Base-by-base conservation (phyloP, 805 yeast genomes). In the Saccharomycopsis synnaedendra region DNA sequence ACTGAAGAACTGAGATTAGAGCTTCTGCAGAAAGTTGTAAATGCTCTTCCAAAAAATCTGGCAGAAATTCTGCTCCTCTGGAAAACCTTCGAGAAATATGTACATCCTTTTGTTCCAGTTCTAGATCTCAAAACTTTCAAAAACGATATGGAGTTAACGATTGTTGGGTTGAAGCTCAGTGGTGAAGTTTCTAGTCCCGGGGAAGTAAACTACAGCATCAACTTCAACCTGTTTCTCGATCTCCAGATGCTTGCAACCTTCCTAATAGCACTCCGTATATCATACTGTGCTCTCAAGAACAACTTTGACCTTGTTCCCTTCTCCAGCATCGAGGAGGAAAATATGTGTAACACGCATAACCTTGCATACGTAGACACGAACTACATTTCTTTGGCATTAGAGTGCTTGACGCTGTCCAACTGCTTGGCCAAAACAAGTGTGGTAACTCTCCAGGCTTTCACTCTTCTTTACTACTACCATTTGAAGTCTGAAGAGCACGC, bases 71-170 rank as follows among this genome's bases (percentile, higher is more conserved):
- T 28, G 11, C 43, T 36, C 29, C 43, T 51, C 5, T 51, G 51
- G 52, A 32, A 39, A 6, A 42, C 28, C 27, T 51, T 42, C 44
- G 48, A 45, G 32, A 41, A 43, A 34, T 48, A 30, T 36, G 44
- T 51, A 6, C 46, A 48, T 35, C 54, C 54, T 3, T 51, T 51
- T 37, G 30, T 45, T 6, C 54, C 54, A 7, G 30, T 45, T 33
- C 31, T 51, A 19, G 46, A 51, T 28, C 37, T 51, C 19, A 9
- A 32, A 28, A 27, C 27, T 7, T 44, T 51, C 35, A 44, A 51
- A 33, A 32, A 41, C 19, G 54, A 51, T 41, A 19, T 51, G 28
- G 54, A 51, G 37, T 34, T 51, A 32, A 41, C 46, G n/a, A 33
- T 51, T 43, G 41, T 43, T 4, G 54, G 54, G 1, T 29, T 51